Base-by-base conservation (phyloP, 495 filamentous ascomycete species). In the Aspergillus diversus region DNA sequence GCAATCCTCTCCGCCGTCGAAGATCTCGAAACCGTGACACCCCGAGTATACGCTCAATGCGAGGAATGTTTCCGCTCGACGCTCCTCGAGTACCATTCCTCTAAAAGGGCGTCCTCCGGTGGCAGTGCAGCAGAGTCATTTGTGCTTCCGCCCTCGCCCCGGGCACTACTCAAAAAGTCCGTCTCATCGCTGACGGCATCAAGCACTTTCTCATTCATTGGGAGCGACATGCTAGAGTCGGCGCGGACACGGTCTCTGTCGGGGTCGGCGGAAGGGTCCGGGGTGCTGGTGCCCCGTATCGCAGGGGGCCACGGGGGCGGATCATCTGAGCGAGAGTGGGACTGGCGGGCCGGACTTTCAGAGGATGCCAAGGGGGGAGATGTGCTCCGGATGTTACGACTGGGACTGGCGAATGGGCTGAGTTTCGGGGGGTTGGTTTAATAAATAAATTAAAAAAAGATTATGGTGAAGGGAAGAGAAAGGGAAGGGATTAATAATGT, bases 1-100 rank as follows among this genome's bases (percentile, higher is more conserved):
- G 80, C 81, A 56, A 82, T 97, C 16, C 84, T 96, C 54, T 89
- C 89, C 57, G 89, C 91, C 0, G 81, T 92, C 59, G 92, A 96
- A 72, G 91, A 97, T 70, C 82, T 97, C 5, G 83, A 93, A 72
- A 88, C 90, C 6, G 90, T 92, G 33, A 86, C 88, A 5, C 78
- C 82, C 27, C 78, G 87, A n/a, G 86, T 95, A 16, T 89, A 86
- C 66, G 77, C 78, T 2, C 86, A 88, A 43, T 89, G 86, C 63
- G 87, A 90, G 64, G 87, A 89, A 65, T 91, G 90, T 66, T 84
- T 94, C 71, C 74, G 72, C 46, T 79, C 79, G 7, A 82, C 81
- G 5, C 66, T 84, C n/a, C 71, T 78, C 21, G 73, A 77, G 42
- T 72, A 75, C 59, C 73, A 81, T 77, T 74, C 78, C 77, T 34